Base-by-base conservation (phyloP, 805 yeast species). In the Lipomyces yamadae region DNA sequence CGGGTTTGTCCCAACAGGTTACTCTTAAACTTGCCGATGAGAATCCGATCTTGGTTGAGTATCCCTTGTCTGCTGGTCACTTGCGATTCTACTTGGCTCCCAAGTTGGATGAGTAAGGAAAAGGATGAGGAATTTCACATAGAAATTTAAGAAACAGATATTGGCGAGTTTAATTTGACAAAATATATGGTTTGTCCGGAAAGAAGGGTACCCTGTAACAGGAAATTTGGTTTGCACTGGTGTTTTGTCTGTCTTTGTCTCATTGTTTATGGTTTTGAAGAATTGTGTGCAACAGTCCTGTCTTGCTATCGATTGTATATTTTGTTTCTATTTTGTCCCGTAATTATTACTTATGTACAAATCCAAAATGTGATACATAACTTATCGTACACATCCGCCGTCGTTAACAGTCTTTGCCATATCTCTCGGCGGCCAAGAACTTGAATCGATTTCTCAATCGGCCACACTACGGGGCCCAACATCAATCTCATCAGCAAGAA, bases 41-140 rank as follows among this genome's bases (percentile, higher is more conserved):
- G 77, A 88, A 95, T 15, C 99, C 99, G 42, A 97, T 98, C 54
- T 82, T 92, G 78, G 92, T 95, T 76, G 98, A 94, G 81, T 95
- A 89, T 81, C 89, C 89, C 79, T 83, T 95, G 76, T 88, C 92
- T 70, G 90, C 94, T 78, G 99, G 99, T 63, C 91, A 91, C 80
- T 83, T 95, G 78, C 89, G 97, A 78, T 95, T 90, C 86, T 95
- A 91, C 85, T 85, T 95, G 78, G 99, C 99, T 74, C 99, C 99
- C 67, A 94, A 95, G 84, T 92, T 95, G 78, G 97, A 90, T 72
- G 98, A 93, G 60, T 65, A 62, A 42, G 24, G 24, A 24, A 24
- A 24, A 24, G 48, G 3, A 7, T 4, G 7, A 2, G 4, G 7
- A 6, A 42, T 15, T 42, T 42, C 8, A 13, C 15, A 42, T n/a